Evolutionary conservation across 2,329 filamentous ascomycete genomes (phyloP).

Genomic region (Diplodia corticola): DNA sequence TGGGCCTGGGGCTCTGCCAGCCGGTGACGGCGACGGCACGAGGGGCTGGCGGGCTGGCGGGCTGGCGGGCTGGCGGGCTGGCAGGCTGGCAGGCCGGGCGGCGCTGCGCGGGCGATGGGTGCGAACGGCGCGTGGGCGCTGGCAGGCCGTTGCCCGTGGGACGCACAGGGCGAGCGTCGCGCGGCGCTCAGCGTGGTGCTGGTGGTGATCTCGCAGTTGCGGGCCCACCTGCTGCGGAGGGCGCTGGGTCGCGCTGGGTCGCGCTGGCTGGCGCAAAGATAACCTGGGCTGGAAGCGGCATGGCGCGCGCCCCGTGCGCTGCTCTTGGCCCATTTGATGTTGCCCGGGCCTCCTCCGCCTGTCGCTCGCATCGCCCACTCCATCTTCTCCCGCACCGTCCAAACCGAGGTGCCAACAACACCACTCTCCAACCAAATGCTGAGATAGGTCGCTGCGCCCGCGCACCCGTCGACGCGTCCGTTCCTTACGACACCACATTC

Average conservation of each 20-base stretch:
- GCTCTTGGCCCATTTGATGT: slow-evolving; percentile 11
- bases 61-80: too few species aligned
- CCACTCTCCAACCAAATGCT: slow-evolving; percentile 19
- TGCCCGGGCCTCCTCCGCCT: slow-evolving; percentile 20
- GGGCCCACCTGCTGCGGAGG: slow-evolving; percentile 17
- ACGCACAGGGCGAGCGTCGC: slow-evolving; percentile 8
- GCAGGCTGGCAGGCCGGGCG: too few species aligned
- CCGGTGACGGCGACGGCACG: background rate
- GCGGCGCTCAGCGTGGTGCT: slow-evolving; percentile 3
- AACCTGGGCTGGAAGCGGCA: slow-evolving; percentile 11
- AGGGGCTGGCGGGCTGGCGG: background rate
- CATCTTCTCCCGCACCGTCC: slow-evolving; percentile 16
- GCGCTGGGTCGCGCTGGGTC: too few species aligned
- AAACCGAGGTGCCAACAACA: slow-evolving; percentile 16
- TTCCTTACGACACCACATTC: slow-evolving; percentile 23
- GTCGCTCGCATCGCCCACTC: slow-evolving; percentile 21
- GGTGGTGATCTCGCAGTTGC: slow-evolving; percentile 17
- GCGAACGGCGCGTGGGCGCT: background rate
- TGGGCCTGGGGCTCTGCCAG: background rate
- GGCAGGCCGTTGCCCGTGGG: slow-evolving; percentile 6
- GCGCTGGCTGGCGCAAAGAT: slow-evolving; percentile 2
- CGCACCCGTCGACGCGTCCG: slow-evolving; percentile 22
- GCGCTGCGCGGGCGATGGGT: background rate
- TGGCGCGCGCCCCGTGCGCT: slow-evolving; percentile 16
- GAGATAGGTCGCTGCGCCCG: slow-evolving; percentile 19